Evolutionary conservation across 208 protist genomes (phyloP).

Genomic region (Crithidia bombi): DNA sequence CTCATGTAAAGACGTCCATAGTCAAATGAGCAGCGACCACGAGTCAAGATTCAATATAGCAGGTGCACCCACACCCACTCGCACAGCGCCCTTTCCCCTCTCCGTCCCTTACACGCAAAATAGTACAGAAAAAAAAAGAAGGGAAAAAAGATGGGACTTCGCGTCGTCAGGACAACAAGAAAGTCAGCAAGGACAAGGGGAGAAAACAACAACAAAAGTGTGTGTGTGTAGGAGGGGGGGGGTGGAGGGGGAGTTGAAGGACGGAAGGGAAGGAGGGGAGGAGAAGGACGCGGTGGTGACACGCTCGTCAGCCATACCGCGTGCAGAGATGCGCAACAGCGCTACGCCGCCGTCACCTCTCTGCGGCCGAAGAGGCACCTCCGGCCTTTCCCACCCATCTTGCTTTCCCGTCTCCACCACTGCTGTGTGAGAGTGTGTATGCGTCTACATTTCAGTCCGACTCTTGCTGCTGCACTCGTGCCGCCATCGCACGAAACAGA

Average conservation of each 20-base stretch:
- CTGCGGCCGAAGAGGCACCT: not conserved
- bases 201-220: not conserved
- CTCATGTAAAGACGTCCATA: no score
- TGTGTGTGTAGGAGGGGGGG: not conserved
- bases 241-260: no score
- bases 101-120: not conserved
- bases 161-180: no score
- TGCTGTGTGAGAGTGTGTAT: not conserved
- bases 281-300: no score
- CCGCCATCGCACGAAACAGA: slow-evolving; percentile 18
- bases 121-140: slow-evolving; percentile 7
- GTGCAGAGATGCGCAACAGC: not conserved
- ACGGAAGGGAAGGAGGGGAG: no score
- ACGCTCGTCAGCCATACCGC: no score
- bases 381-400: not conserved
- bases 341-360: no score
- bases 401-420: not conserved
- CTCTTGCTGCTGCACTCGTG: slow-evolving; percentile 1
- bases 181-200: not conserved
- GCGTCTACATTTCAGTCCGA: not conserved
- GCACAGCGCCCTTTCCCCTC: no score
- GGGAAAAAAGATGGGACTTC: not conserved
- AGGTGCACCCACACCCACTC: no score
- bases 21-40: no score
- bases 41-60: no score